Base-by-base conservation (phyloP, 2,329 filamentous ascomycete genomes). In the Lecanosticta acicola region DNA sequence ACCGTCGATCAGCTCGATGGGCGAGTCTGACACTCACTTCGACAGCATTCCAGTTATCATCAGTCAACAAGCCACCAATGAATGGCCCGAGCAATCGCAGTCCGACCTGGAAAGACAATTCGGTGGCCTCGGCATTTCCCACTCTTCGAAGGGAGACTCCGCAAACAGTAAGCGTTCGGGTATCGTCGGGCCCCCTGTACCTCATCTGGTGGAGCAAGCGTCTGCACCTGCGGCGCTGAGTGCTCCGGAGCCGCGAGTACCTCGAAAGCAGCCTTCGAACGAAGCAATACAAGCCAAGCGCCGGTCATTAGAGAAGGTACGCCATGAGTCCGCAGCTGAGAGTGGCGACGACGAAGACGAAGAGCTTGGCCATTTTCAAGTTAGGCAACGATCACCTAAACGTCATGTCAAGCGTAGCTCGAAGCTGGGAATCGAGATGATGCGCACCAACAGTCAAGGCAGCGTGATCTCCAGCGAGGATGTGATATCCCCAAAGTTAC, bases 301-400 rank as follows among this genome's bases (percentile, higher is more conserved):
- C 24, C 85, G 89, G 54, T 82, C 81, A 4, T 68, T 87, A 26
- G 87, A 94, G 59, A 87, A 80, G 57, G 78, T 81, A 36, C 78
- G 80, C 13, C 70, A 81, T 32, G 87, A 94, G 57, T 83, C 85
- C 45, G 59, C 63, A 26, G 81, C 80, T 11, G 91, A 96, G 59
- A 94, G 87, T 21, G 90, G 90, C 3, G 91, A 96, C 35, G 91
- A 96, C 57, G 91, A 96, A 67, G 91, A 96, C 54, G 90, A 96
- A 49, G 91, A 95, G 60, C 75, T 94, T 3, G 89, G 87, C 5
- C 48, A 73, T 70, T 50, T 68, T 67, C 49, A 72, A 69, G 68
- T 84, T 66, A 73, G 75, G 32, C 75, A 86, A 18, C 84, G 85
- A 10, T 86, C 84, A 8, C 59, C 59, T 11, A 68, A 66, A 48